Evolutionary conservation across 805 yeast genomes (phyloP), one percentile per base, ranked within the genome.

Genomic region (Schizosaccharomyces octosporus): DNA sequence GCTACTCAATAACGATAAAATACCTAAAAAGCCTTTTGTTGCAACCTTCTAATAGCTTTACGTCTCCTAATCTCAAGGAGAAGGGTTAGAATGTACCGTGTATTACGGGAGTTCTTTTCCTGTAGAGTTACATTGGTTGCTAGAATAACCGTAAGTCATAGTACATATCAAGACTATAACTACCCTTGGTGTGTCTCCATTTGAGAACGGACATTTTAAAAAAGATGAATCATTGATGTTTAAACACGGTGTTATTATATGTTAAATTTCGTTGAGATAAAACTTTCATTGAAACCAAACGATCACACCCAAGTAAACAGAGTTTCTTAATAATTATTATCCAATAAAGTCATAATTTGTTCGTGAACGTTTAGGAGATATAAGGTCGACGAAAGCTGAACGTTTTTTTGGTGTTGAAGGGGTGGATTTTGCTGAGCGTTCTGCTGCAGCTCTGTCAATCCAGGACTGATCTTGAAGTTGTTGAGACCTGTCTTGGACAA

Each of bases 61-160:
- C 51, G n/a, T 51, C 57, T 21, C 32, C 36, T 51, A 17, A 24
- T 51, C 57, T 29, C 21, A 51, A 51, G 57, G 19, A 29, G 57
- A 21, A 51, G 57, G 57, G 36, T 21, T 51, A 29, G 31, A 21
- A 24, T 51, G 57, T 29, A 29, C 36, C 36, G 57, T 29, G 57
- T 51, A 24, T 51, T 51, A 29, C 57, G 57, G 36, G 19, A 29
- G 57, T 21, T 21, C 36, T 29, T 19, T 51, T 24, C 36, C 57
- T 29, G 57, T 29, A 29, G 57, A 29, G 57, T 51, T 51, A 51
- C 57, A 51, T 11, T 51, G 31, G 57, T 51, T 51, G 57, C 57
- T 51, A 51, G 57, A 51, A 51, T 27, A 51, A 51, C 36, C 57
- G 57, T 51, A 29, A 51, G 36, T 51, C 57, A 51, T 51, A 51